Evolutionary conservation across 2,329 filamentous ascomycete genomes (phyloP).

Genomic region (Aquanectria penicillioides): DNA sequence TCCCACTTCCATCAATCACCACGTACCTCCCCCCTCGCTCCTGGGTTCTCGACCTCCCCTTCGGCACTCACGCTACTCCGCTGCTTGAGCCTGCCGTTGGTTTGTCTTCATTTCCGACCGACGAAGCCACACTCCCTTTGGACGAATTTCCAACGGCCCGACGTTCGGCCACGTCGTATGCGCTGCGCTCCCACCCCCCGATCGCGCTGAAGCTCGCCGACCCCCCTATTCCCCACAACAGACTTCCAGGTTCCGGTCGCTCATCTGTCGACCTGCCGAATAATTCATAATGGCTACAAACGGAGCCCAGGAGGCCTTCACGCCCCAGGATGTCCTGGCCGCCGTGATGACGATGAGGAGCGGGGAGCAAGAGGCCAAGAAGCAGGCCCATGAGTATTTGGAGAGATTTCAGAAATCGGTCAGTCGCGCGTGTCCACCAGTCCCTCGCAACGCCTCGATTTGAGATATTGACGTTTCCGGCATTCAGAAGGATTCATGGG

Average conservation of each 20-base stretch:
- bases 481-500: conserved; percentile 88
- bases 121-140: conserved; percentile 20
- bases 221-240: conserved; percentile 8
- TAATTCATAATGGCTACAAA: conserved; percentile 70
- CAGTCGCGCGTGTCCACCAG: conserved; percentile 33
- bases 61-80: conserved; percentile 16
- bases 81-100: conserved; percentile 18
- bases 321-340: conserved; percentile 78
- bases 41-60: conserved; percentile 23
- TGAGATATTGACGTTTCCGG: conserved; percentile 24
- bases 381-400: conserved; percentile 89
- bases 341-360: conserved; percentile 94
- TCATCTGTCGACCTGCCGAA: conserved; percentile 14
- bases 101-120: conserved; percentile 13
- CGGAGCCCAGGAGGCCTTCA: conserved; percentile 75
- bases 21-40: conserved; percentile 25
- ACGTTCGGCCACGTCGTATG: conserved; percentile 37
- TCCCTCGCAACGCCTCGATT: neutral
- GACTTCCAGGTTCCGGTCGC: conserved; percentile 18
- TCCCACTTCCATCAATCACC: conserved; percentile 38
- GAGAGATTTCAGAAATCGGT: conserved; percentile 99
- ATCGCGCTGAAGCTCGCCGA: conserved; percentile 36
- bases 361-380: conserved; percentile 83
- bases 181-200: conserved; percentile 30
- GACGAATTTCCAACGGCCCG: conserved; percentile 14